Evolutionary conservation across 257 asterid genomes (phyloP).

Genomic region (Oldenlandia corymbosa): DNA sequence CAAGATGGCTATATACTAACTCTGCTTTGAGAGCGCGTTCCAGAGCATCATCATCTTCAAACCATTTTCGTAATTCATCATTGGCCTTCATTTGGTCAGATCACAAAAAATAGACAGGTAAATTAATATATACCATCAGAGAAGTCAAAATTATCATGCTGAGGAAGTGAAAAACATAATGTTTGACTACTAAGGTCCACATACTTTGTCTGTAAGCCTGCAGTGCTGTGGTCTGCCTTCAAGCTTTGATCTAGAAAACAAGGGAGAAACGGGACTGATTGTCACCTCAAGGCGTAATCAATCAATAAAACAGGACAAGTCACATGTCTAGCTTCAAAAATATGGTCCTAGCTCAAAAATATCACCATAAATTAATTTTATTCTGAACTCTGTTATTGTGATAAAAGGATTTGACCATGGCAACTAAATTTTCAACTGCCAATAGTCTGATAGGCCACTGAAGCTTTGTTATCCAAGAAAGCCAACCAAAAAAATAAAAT

Average conservation of each 20-base stretch:
- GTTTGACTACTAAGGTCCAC: slow-evolving; percentile 15
- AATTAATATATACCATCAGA: not conserved
- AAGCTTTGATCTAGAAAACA: slow-evolving; percentile 63
- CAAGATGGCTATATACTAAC: slow-evolving; percentile 33
- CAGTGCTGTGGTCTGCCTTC: slow-evolving; percentile 83
- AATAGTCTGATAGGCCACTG: no score
- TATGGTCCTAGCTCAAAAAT: no score
- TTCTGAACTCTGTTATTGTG: no score
- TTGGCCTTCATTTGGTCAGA: slow-evolving; percentile 52
- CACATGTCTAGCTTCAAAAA: no score
- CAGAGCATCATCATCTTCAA: slow-evolving; percentile 75
- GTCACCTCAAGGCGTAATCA: no score
- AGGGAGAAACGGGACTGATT: no score
- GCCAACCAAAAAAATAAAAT: no score
- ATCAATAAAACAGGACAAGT: not conserved
- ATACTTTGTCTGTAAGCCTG: slow-evolving; percentile 85
- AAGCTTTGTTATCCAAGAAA: no score
- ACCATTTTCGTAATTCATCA: slow-evolving; percentile 65
- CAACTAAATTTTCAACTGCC: no score
- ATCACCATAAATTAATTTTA: no score
- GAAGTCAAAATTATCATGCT: not conserved
- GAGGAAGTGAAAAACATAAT: not conserved
- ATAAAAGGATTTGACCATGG: no score
- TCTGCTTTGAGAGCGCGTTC: slow-evolving; percentile 87
- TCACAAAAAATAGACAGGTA: slow-evolving; percentile 14